Base-by-base conservation (phyloP, 139 green algal species). In the Coelastrella sp. region DNA sequence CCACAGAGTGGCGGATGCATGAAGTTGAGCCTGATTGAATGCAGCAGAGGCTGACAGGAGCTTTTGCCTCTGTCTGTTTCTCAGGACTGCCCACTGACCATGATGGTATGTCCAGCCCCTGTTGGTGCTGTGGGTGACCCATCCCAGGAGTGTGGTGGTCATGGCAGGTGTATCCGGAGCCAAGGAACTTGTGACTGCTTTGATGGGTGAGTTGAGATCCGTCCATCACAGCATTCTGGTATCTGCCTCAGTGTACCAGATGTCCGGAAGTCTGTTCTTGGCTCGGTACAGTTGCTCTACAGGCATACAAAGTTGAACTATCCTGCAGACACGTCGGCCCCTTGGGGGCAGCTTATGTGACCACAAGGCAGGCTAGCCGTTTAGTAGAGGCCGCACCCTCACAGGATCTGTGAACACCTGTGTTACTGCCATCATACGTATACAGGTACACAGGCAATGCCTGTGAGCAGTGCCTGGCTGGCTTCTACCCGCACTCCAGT, bases 121-220 rank as follows among this genome's bases (percentile, higher is more conserved):
- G 4, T 64, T 3, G 87, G 73, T 4, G 2, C 19, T 17, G 54
- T 75, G 3, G 64, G 58, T 4, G 19, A 75, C 22, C 13, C 58
- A 2, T 23, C 71, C 3, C 47, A 19, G 73, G 58, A 86, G 56
- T 94, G 92, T 89, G 90, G 92, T n/a, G 88, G 87, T 11, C 83
- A 91, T 13, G 92, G 92, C 60, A 87, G 54, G 17, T 94, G 92
- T 79, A 74, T 94, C 17, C 22, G 73, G 11, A 57, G 7, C 11
- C 79, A 87, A 4, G 79, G 92, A 8, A 64, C 68, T 3, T 94
- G 92, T 87, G 59, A 87, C 3, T 94, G 92, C 88, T 92, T 91
- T 17, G 23, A 76, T n/a, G 92, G 92, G 92, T 94, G 73, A 84
- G 73, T n/a, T 22, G 11, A 56, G 20, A 81, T 73, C 7, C 57